Evolutionary conservation across 2,329 filamentous ascomycete genomes (phyloP).

Genomic region (Diaporthe amygdali): DNA sequence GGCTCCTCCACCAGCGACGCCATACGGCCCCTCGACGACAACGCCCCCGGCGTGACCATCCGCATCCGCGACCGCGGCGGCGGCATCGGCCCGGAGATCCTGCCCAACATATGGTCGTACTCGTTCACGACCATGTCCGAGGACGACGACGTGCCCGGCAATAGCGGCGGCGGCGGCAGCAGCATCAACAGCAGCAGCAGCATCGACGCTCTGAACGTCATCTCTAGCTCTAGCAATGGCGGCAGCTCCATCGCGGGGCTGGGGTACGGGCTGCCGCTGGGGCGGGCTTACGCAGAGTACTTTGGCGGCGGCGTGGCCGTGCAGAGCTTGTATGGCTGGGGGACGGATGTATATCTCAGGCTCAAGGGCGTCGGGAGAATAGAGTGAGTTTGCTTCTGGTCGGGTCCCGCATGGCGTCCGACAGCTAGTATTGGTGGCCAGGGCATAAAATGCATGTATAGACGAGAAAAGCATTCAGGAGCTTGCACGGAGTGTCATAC

Average conservation of each 20-base stretch:
- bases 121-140: slow-evolving; percentile 95
- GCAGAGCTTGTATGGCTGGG: slow-evolving; percentile 97
- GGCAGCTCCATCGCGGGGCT: slow-evolving; percentile 87
- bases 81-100: slow-evolving; percentile 83
- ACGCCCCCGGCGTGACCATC: slow-evolving; percentile 87
- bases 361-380: slow-evolving; percentile 68
- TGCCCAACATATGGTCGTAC: slow-evolving; percentile 93
- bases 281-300: slow-evolving; percentile 94
- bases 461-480: not conserved
- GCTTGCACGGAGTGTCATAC: not conserved
- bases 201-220: slow-evolving; percentile 75
- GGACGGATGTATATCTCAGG: slow-evolving; percentile 70
- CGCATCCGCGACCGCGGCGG: slow-evolving; percentile 95
- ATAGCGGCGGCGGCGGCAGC: slow-evolving; percentile 50
- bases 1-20: slow-evolving; percentile 49
- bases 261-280: slow-evolving; percentile 89
- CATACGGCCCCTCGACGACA: slow-evolving; percentile 65
- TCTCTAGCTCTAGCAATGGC: slow-evolving; percentile 74
- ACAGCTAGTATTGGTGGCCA: not conserved
- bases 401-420: too few species aligned
- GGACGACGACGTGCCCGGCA: slow-evolving; percentile 52
- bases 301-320: slow-evolving; percentile 95
- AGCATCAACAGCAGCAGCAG: slow-evolving; percentile 53
- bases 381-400: slow-evolving; percentile 33
- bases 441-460: not conserved